These are phyloP conservation scores for Dianthus caryophyllus DNA, from an alignment of 148 eudicot genomes.

Conservation along the genomic window DNA sequence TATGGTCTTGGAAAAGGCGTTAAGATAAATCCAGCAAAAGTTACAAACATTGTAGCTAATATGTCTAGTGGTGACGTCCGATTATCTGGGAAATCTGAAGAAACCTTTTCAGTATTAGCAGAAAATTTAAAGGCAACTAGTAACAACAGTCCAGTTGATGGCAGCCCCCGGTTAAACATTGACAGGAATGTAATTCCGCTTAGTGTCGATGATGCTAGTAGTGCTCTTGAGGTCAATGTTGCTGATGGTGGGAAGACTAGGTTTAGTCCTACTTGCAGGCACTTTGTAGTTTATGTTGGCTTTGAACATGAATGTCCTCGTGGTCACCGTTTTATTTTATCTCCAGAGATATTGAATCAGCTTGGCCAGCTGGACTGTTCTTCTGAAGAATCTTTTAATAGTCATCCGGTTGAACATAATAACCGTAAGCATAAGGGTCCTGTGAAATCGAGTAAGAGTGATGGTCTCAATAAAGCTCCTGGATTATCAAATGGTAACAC, in stretches of 20 bases:
- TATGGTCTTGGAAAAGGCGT: constrained; percentile 41
- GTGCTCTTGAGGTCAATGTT: constrained; percentile 25
- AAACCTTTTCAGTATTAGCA: constrained; percentile 25
- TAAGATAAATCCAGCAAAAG: constrained; percentile 37
- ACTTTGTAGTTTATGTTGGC: constrained; percentile 59
- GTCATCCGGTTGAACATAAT: constrained; percentile 35
- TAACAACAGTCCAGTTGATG: constrained; percentile 24
- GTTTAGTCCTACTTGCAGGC: constrained; percentile 38
- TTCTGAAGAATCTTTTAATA: constrained; percentile 46
- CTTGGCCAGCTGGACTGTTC: constrained; percentile 51
- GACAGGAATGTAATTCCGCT: constrained; percentile 54
- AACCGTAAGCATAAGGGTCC: constrained; percentile 46
- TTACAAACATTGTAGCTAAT: constrained; percentile 32
- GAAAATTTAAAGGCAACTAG: constrained; percentile 31
- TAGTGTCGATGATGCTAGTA: constrained; percentile 28
- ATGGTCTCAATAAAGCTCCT: constrained; percentile 40
- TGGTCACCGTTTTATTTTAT: constrained; percentile 86
- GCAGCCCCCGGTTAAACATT: constrained; percentile 48
- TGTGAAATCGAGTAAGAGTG: constrained; percentile 41
- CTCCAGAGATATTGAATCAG: constrained; percentile 64
- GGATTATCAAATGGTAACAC: constrained; percentile 42
- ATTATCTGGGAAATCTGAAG: constrained; percentile 36
- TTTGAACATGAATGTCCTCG: constrained; percentile 96
- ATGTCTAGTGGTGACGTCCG: constrained; percentile 27
- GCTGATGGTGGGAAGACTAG: constrained; percentile 35